Base-by-base conservation (phyloP, 1,139 yeast species). In the Sugiyamaella grinbergsii region DNA sequence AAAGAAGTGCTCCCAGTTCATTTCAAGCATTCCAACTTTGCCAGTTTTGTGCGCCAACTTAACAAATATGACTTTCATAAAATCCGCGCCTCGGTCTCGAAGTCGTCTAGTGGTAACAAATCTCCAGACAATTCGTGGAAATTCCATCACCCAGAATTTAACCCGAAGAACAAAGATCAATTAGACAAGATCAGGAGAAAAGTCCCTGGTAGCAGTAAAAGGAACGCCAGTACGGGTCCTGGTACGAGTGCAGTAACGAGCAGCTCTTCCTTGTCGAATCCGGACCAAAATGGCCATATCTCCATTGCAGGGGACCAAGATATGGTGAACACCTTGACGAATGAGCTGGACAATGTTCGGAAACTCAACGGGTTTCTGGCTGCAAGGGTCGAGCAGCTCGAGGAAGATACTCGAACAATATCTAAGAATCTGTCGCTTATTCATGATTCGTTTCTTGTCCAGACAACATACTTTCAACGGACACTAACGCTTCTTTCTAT, bases 51-150 rank as follows among this genome's bases (percentile, higher is more conserved):
- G 6, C 80, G 98, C 54, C 98, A 91, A 66, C 74, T 93, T 61
- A 93, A 93, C 74, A 91, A 93, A 75, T 93, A 93, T 64, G 98
- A 94, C 62, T 93, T 95, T 77, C 98, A 93, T 71, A 93, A 93
- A 70, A 95, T 93, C 57, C 84, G 81, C 71, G 77, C 77, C 58
- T 70, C 75, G 24, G 43, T 39, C 2, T 26, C 43, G 8, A 39
- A 39, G 19, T 71, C 69, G 33, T 76, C 70, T 60, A 82, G 71
- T 54, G 74, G 71, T 55, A 72, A 72, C 42, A 78, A 79, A 49
- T 85, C 83, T 61, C 89, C 91, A 34, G 94, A 86, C 54, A 83
- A 84, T 41, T 64, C 67, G 19, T 93, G 98, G 97, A 97, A 91
- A 65, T 93, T 93, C 71, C 82, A 83, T 65, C 98, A 93, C 66